These are phyloP conservation scores for Fusarium praegraminearum DNA, from an alignment of 2,329 filamentous ascomycete species.

Conservation along the genomic window DNA sequence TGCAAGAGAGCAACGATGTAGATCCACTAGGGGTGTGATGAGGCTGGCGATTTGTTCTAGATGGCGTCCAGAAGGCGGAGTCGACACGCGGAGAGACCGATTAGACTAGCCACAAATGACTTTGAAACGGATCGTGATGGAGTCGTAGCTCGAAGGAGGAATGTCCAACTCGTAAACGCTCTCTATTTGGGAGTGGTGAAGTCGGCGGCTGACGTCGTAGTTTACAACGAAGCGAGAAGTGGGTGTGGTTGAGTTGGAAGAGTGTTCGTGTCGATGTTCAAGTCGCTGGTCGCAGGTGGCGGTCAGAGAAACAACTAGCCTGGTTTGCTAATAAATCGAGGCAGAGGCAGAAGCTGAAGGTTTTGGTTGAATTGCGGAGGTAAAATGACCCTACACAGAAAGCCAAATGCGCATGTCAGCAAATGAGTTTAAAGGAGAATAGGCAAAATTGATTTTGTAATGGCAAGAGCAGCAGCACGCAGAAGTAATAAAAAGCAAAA, in stretches of 20 bases:
- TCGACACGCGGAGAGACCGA: conserved; percentile 35
- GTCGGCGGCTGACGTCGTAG: conserved; percentile 22
- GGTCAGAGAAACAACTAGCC: conserved; percentile 36
- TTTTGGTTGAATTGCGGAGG: conserved; percentile 10
- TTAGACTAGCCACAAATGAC: conserved; percentile 32
- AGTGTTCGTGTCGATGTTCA: conserved; percentile 8
- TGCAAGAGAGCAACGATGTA: conserved; percentile 23
- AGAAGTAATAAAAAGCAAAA: conserved; percentile 18
- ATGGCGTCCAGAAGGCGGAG: conserved; percentile 33
- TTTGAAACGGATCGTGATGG: conserved; percentile 21
- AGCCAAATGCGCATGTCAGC: conserved; percentile 22
- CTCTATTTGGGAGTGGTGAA: conserved; percentile 9
- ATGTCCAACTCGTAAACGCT: conserved; percentile 5
- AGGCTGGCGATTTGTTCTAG: conserved; percentile 37
- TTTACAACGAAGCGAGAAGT: conserved; percentile 17
- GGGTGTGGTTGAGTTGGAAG: conserved; percentile 16
- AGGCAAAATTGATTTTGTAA: conserved; percentile 12
- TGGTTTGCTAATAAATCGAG: conserved; percentile 24
- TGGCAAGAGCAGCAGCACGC: conserved; percentile 14
- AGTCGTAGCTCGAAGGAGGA: conserved; percentile 22
- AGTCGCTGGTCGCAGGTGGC: conserved; percentile 29
- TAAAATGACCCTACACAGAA: conserved; percentile 18
- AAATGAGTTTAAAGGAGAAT: conserved; percentile 5
- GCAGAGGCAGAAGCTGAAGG: neutral
- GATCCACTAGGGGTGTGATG: conserved; percentile 40